Conservation (phyloP, 495 filamentous ascomycete genomes). For the Cercophora sp. region DNA sequence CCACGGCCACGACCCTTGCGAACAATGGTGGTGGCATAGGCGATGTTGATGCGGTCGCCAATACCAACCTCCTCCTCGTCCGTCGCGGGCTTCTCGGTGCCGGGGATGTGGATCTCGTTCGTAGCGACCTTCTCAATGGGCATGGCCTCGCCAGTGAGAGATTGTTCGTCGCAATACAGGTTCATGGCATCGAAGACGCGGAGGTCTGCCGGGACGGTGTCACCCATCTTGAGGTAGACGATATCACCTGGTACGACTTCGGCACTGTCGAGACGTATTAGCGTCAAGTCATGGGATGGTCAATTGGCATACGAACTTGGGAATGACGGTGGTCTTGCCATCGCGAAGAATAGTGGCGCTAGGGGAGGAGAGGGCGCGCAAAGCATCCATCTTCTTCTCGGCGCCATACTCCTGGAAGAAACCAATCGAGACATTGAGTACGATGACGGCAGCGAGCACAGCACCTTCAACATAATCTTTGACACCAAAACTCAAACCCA, state of each 20-base stretch:
- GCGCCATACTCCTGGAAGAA: slow-evolving; percentile 83
- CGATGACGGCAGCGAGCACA: slow-evolving; percentile 75
- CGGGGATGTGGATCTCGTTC: slow-evolving; percentile 31
- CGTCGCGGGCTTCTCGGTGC: slow-evolving; percentile 25
- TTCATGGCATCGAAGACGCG: slow-evolving; percentile 77
- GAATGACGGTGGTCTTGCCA: slow-evolving; percentile 59
- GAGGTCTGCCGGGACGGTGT: slow-evolving; percentile 76
- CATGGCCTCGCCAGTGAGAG: slow-evolving; percentile 67
- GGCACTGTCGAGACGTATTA: slow-evolving; percentile 38
- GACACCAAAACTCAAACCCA: slow-evolving; percentile 78
- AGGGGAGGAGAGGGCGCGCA: slow-evolving; percentile 73
- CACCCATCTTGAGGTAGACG: slow-evolving; percentile 74
- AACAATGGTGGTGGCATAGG: slow-evolving; percentile 63
- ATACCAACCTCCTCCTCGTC: slow-evolving; percentile 52
- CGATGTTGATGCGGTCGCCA: slow-evolving; percentile 66
- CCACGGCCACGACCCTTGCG: slow-evolving; percentile 65
- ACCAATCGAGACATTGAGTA: slow-evolving; percentile 72
- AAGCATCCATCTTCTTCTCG: slow-evolving; percentile 81
- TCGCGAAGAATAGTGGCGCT: slow-evolving; percentile 73
- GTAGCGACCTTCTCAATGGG: slow-evolving; percentile 33
- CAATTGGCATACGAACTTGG: slow-evolving; percentile 41
- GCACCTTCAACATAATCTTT: slow-evolving; percentile 78
- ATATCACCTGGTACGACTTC: slow-evolving; percentile 82
- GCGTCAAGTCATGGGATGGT: neutral
- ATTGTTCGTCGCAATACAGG: slow-evolving; percentile 40